phyloP scores from a whole-genome alignment of 164 flowering plant genomes.

The Cinnamomum chago region DNA sequence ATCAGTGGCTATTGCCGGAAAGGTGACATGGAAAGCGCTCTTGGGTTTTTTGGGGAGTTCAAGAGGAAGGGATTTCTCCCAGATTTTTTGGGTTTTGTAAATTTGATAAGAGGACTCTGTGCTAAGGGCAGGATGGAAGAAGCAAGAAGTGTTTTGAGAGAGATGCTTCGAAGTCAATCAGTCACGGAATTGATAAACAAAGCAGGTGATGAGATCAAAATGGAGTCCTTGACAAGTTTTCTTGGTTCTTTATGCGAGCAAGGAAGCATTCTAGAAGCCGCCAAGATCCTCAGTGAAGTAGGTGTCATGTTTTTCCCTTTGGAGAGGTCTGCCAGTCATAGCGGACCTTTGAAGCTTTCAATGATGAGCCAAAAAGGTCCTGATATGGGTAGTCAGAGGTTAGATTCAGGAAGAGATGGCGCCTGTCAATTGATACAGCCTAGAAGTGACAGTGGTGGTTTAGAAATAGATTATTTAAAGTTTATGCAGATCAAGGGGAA shows the following conservation, averaged over 20 bases:
- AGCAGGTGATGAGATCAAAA: conserved; percentile 41
- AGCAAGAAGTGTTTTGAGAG: conserved; percentile 63
- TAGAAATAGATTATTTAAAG: neutral
- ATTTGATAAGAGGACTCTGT: conserved; percentile 65
- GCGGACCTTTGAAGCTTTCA: conserved; percentile 10
- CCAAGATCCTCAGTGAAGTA: conserved; percentile 54
- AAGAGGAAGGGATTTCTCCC: conserved; percentile 50
- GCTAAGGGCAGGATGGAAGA: conserved; percentile 92
- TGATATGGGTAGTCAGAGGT: conserved; percentile 7
- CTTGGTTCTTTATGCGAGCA: conserved; percentile 58
- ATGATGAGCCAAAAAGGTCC: conserved; percentile 9
- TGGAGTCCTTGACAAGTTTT: conserved; percentile 45
- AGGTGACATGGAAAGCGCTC: conserved; percentile 84
- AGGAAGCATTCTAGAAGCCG: conserved; percentile 66
- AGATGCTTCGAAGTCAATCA: conserved; percentile 65
- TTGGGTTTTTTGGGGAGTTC: conserved; percentile 41
- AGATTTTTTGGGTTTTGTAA: conserved; percentile 75
- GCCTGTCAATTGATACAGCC: neutral
- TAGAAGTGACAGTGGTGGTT: neutral
- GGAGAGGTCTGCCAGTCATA: conserved; percentile 4
- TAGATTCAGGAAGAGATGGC: conserved; percentile 8
- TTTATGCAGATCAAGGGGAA: neutral
- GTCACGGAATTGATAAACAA: conserved; percentile 44
- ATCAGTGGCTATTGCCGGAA: conserved; percentile 53
- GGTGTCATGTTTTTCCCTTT: conserved; percentile 41